A percentile compares a stretch with the other conserved stretches of the same genome.
phyloP scores from a whole-genome alignment of 2,329 filamentous ascomycete genomes.

The Lachnellula arida region DNA sequence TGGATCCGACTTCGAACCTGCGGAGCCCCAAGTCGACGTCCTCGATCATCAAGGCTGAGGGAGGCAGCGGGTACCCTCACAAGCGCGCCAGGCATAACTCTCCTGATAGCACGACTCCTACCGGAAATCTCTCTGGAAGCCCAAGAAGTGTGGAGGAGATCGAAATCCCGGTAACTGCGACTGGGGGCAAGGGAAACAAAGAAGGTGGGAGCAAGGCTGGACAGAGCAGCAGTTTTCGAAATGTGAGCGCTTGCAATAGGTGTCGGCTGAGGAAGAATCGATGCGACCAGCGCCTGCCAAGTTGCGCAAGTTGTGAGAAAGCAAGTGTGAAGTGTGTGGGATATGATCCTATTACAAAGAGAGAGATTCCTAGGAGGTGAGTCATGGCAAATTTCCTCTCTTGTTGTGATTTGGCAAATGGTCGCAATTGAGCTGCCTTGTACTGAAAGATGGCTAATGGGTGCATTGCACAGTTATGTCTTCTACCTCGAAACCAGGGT shows the following conservation, averaged over 20 bases:
- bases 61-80: constrained; percentile 42
- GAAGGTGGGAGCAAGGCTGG: constrained; percentile 44
- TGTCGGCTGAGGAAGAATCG: constrained; percentile 90
- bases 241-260: constrained; percentile 91
- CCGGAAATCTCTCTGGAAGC: constrained; percentile 16
- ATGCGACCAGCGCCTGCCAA: constrained; percentile 88
- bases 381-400: constrained; percentile 16
- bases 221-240: constrained; percentile 67
- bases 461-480: constrained; percentile 61
- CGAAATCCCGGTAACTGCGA: not conserved
- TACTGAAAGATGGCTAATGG: not conserved
- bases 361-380: constrained; percentile 78
- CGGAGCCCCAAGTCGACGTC: constrained; percentile 27
- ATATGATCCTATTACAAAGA: constrained; percentile 94
- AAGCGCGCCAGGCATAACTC: constrained; percentile 56
- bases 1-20: constrained; percentile 3
- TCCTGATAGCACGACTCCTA: constrained; percentile 33
- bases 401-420: not conserved
- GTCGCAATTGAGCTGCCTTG: not conserved
- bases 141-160: constrained; percentile 21
- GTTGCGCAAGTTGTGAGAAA: constrained; percentile 89
- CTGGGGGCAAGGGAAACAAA: constrained; percentile 19
- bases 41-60: constrained; percentile 37
- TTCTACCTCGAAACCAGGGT: constrained; percentile 90
- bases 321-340: constrained; percentile 88